A percentile compares a stretch with the other conserved stretches of the same genome.
phyloP scores from a whole-genome alignment of 108 stramenopile genomes.

The Cyclotella distinguenda region DNA sequence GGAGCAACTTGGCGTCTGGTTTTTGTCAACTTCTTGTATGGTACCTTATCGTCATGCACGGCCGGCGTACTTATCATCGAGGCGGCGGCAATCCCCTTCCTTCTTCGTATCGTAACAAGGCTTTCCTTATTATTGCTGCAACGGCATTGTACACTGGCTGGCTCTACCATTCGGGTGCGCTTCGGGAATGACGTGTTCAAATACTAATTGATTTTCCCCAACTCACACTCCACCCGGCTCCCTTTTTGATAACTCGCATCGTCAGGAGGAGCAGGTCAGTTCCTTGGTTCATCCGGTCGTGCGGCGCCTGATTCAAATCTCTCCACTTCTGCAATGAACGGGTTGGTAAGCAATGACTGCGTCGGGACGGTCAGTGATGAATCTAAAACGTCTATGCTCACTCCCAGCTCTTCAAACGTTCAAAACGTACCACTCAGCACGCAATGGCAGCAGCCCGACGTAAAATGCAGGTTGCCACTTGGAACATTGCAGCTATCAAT shows the following conservation, averaged over 20 bases:
- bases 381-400: too few relatives aligned
- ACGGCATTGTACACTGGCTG: slow-evolving; percentile 77
- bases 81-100: slow-evolving; percentile 41
- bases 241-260: not conserved
- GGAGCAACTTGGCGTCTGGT: too few relatives aligned
- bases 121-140: slow-evolving; percentile 45
- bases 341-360: slow-evolving; percentile 11
- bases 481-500: slow-evolving; percentile 95
- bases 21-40: too few relatives aligned
- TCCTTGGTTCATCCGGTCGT: slow-evolving; percentile 28
- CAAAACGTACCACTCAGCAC: too few relatives aligned
- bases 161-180: slow-evolving; percentile 68
- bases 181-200: not conserved
- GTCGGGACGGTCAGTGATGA: too few relatives aligned
- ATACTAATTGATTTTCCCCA: not conserved
- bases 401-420: too few relatives aligned
- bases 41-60: slow-evolving; percentile 8
- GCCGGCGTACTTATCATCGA: slow-evolving; percentile 15
- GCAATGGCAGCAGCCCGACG: slow-evolving; percentile 45
- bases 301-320: slow-evolving; percentile 35
- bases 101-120: slow-evolving; percentile 72
- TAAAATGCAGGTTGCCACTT: slow-evolving; percentile 51
- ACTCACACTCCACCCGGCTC: not conserved
- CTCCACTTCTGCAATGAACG: slow-evolving; percentile 31
- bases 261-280: slow-evolving; percentile 59